Base-by-base conservation (phyloP, 179 eudicot species). In the Actinidia arguta region DNA sequence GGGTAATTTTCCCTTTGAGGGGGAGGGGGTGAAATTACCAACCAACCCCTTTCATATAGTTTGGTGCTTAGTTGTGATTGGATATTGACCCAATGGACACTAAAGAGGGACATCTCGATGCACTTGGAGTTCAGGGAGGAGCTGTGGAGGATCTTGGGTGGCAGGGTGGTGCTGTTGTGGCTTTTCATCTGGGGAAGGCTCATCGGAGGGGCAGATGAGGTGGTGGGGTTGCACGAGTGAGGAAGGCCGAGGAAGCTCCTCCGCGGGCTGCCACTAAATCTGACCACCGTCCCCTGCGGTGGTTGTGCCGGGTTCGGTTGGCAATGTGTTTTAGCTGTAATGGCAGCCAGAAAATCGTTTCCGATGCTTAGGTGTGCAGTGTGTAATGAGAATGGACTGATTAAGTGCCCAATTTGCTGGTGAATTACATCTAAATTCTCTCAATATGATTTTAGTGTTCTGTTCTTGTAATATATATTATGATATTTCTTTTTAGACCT, bases 341-440 rank as follows among this genome's bases (percentile, higher is more conserved):
- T 81, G 98, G 98, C 42, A 91, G 98, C 76, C 76, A 88, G 64
- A 95, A 91, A 82, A 82, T 91, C 78, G 79, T 82, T 46, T 62
- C 74, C 16, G 89, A 73, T 13, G 94, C 25, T 64, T 14, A 88
- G 86, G 81, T 95, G 98, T 80, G 61, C 73, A 16, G 92, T 88
- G 20, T 95, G 98, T 74, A 95, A 95, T 87, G 96, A 95, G 81
- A 95, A 95, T 91, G 98, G 98, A 69, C 83, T 95, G 87, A 82
- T 90, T 74, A 88, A 90, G 84, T 95, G 98, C 82, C 90, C 92
- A 25, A 67, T 89, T 83, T 95, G 98, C 79, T 88, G 84, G 80
- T 91, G 78, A 31, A 6, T n/a, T n/a, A 17, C 11, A 16, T 27
- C 4, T 9, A 24, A 50, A 20, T 31, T 31, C 64, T 86, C 67